Evolutionary conservation across 2,329 filamentous ascomycete genomes (phyloP).

Genomic region (Talaromyces sp.): DNA sequence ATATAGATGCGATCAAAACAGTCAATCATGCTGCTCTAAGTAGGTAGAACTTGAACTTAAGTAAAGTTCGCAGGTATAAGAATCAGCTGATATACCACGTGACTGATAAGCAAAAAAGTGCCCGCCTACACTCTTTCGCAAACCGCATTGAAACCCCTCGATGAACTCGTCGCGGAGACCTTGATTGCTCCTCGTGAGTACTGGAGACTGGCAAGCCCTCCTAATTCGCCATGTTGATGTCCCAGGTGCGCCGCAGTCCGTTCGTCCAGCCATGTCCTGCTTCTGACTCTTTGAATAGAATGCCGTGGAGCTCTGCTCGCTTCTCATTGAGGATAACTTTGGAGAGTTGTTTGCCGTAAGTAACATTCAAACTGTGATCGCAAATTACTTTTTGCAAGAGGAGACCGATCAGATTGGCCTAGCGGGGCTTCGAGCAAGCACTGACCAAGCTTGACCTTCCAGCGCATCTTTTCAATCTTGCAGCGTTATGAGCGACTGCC

Average conservation of each 20-base stretch:
- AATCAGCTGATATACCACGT: constrained; percentile 25
- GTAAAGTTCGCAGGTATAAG: too few relatives aligned
- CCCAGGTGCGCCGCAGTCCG: constrained; percentile 51
- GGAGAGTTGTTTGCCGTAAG: constrained; percentile 90
- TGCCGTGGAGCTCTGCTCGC: constrained; percentile 83
- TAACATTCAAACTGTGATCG: constrained; percentile 17
- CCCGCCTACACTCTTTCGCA: constrained; percentile 4
- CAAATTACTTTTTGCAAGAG: background rate
- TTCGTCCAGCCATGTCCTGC: background rate
- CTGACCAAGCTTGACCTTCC: constrained; percentile 9
- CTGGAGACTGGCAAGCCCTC: constrained; percentile 71
- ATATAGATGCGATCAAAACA: too few relatives aligned
- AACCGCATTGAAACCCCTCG: constrained; percentile 11
- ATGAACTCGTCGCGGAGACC: constrained; percentile 63
- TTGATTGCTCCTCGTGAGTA: constrained; percentile 69
- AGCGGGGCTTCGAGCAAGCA: constrained; percentile 8
- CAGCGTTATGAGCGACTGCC: constrained; percentile 77
- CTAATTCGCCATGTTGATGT: constrained; percentile 63
- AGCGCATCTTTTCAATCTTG: constrained; percentile 85
- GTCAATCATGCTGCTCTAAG: too few relatives aligned
- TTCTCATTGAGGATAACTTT: constrained; percentile 85
- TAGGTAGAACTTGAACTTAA: too few relatives aligned
- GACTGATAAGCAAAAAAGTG: constrained; percentile 33
- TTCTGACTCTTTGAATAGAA: constrained; percentile 51
- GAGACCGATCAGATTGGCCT: background rate